Conservation (phyloP, 2,329 filamentous ascomycete genomes). For the Botrytis aclada region DNA sequence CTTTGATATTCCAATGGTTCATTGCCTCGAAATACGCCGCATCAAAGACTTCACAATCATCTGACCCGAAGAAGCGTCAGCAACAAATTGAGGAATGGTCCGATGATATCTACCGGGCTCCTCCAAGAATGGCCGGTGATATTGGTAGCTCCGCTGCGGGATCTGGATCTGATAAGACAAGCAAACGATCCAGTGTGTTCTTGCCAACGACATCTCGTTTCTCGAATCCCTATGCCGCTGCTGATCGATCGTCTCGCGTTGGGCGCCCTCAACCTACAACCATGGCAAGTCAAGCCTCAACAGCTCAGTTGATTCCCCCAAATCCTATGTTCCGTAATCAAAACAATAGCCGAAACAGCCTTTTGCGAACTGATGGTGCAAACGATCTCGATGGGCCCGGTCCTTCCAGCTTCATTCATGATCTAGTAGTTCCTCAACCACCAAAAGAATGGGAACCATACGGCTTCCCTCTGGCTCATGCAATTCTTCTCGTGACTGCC, state of each 20-base stretch:
- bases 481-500: slow-evolving; percentile 90
- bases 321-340: slow-evolving; percentile 68
- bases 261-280: slow-evolving; percentile 68
- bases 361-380: slow-evolving; percentile 57
- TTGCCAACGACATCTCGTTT: slow-evolving; percentile 93
- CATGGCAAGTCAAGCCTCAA: slow-evolving; percentile 84
- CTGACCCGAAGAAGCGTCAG: slow-evolving; percentile 78
- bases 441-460: slow-evolving; percentile 97
- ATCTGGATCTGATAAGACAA: slow-evolving; percentile 62
- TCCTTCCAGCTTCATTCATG: slow-evolving; percentile 92
- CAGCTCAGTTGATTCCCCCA: slow-evolving; percentile 68
- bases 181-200: slow-evolving; percentile 80
- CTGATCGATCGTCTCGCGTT: slow-evolving; percentile 55
- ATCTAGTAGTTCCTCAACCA: slow-evolving; percentile 91
- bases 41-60: slow-evolving; percentile 76
- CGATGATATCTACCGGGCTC: slow-evolving; percentile 93
- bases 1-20: slow-evolving; percentile 95
- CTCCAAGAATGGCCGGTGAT: slow-evolving; percentile 75
- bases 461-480: slow-evolving; percentile 88
- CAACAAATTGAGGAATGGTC: slow-evolving; percentile 97
- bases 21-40: slow-evolving; percentile 82
- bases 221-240: slow-evolving; percentile 75
- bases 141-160: slow-evolving; percentile 66
- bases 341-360: slow-evolving; percentile 62
- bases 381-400: slow-evolving; percentile 68